A percentile compares a stretch with the other conserved stretches of the same genome.
Evolutionary conservation across 345 rosid genomes (phyloP).

Genomic region (Corchorus olitorius): DNA sequence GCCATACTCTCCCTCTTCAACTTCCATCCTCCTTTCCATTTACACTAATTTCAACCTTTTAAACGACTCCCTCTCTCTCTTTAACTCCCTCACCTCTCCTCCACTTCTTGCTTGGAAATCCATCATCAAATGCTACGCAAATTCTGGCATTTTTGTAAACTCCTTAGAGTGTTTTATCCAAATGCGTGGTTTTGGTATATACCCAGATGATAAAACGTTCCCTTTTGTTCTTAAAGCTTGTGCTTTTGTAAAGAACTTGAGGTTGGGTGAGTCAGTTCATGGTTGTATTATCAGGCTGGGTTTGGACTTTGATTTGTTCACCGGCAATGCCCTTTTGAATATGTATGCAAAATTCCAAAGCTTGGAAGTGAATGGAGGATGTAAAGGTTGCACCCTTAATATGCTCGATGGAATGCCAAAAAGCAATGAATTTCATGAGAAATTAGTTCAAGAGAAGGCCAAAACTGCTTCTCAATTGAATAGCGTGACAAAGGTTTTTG

Average conservation of each 20-base stretch:
- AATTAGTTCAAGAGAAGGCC: neutral
- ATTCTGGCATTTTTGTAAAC: slow-evolving; percentile 41
- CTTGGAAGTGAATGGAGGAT: slow-evolving; percentile 10
- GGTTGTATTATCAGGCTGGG: slow-evolving; percentile 68
- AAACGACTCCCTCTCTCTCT: slow-evolving; percentile 48
- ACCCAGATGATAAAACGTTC: slow-evolving; percentile 67
- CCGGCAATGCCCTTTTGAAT: slow-evolving; percentile 82
- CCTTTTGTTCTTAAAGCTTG: slow-evolving; percentile 76
- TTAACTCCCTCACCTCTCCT: slow-evolving; percentile 53
- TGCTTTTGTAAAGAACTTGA: slow-evolving; percentile 51
- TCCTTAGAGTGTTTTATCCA: slow-evolving; percentile 50
- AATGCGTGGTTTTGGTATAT: slow-evolving; percentile 61
- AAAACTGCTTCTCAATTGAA: slow-evolving; percentile 18
- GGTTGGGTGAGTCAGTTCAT: slow-evolving; percentile 76
- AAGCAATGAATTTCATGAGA: slow-evolving; percentile 13
- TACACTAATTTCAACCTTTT: slow-evolving; percentile 63
- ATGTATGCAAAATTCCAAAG: slow-evolving; percentile 71
- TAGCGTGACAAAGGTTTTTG: slow-evolving; percentile 60
- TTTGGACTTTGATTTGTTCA: slow-evolving; percentile 61
- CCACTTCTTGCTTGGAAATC: slow-evolving; percentile 75
- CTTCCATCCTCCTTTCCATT: slow-evolving; percentile 55
- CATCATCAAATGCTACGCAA: slow-evolving; percentile 62
- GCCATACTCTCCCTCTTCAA: slow-evolving; percentile 35
- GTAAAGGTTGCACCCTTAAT: slow-evolving; percentile 6
- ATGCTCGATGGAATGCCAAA: slow-evolving; percentile 51